Evolutionary conservation across 1,139 yeast species (phyloP).

Genomic region (Eremothecium cymbalariae): DNA sequence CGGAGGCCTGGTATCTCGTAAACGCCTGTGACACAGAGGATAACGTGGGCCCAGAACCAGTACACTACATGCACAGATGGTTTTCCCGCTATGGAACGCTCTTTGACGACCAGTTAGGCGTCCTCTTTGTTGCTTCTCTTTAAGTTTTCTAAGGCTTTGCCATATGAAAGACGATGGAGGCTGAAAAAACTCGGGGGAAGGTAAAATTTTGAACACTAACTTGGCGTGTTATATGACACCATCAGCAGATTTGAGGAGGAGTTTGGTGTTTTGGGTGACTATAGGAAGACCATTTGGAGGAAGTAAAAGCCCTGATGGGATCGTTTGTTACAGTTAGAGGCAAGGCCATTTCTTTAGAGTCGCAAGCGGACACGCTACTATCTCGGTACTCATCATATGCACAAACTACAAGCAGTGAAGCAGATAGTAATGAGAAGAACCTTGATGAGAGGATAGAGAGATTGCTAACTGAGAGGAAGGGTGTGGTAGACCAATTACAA

Average conservation of each 20-base stretch:
- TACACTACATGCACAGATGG: constrained; percentile 22
- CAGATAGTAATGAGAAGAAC: constrained; percentile 42
- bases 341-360: constrained; percentile 49
- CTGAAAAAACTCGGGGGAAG: too few species aligned
- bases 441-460: constrained; percentile 39
- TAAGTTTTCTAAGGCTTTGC: too few species aligned
- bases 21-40: constrained; percentile 27
- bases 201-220: too few species aligned
- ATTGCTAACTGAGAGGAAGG: constrained; percentile 37
- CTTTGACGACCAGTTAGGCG: constrained; percentile 7
- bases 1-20: constrained; percentile 21
- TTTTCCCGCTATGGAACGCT: constrained; percentile 17
- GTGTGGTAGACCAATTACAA: constrained; percentile 34
- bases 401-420: constrained; percentile 41
- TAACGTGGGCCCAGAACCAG: constrained; percentile 19
- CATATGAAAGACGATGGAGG: too few species aligned
- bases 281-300: too few species aligned
- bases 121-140: not conserved
- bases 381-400: constrained; percentile 47
- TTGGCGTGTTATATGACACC: too few species aligned
- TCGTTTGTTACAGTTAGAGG: constrained; percentile 45
- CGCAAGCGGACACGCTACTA: constrained; percentile 44
- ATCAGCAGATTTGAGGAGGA: too few species aligned
- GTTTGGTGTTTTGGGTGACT: too few species aligned
- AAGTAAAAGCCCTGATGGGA: constrained; percentile 17